Conservation (phyloP, 495 filamentous ascomycete species). For the Lichenothelia convexa region DNA sequence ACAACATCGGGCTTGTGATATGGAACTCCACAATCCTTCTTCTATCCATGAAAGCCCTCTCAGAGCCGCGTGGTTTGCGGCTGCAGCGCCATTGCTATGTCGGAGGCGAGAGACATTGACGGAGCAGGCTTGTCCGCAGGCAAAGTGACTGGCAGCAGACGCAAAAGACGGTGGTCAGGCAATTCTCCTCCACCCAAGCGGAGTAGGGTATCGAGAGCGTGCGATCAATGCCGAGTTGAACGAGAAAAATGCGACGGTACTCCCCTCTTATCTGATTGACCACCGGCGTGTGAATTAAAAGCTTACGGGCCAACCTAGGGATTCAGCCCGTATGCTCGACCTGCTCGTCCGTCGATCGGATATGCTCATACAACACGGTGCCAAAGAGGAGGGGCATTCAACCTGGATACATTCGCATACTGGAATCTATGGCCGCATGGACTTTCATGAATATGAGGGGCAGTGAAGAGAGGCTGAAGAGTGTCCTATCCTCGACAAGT, state of each 20-base stretch:
- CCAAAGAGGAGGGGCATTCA: constrained; percentile 56
- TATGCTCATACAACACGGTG: constrained; percentile 49
- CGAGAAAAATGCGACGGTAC: constrained; percentile 52
- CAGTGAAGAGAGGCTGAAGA: constrained; percentile 17
- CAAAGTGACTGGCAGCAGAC: too few relatives aligned
- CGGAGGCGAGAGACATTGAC: too few relatives aligned
- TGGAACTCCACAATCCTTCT: too few relatives aligned
- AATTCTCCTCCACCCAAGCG: constrained; percentile 22
- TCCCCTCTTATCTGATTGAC: too few relatives aligned
- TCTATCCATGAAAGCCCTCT: too few relatives aligned
- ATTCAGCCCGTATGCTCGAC: constrained; percentile 42
- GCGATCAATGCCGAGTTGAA: constrained; percentile 46
- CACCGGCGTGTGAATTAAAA: neutral
- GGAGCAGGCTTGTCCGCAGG: too few relatives aligned
- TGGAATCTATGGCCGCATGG: constrained; percentile 34
- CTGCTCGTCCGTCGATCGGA: constrained; percentile 37
- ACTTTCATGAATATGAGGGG: constrained; percentile 18
- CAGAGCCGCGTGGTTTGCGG: too few relatives aligned
- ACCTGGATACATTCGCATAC: constrained; percentile 41
- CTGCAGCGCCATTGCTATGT: too few relatives aligned
- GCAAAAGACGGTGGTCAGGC: too few relatives aligned
- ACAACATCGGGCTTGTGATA: too few relatives aligned
- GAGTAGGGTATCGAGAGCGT: constrained; percentile 48
- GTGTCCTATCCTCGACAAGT: constrained; percentile 1
- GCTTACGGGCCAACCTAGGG: too few relatives aligned